These are phyloP conservation scores for Chlorociboria aeruginascens DNA, from an alignment of 495 filamentous ascomycete species.

Conservation along the genomic window DNA sequence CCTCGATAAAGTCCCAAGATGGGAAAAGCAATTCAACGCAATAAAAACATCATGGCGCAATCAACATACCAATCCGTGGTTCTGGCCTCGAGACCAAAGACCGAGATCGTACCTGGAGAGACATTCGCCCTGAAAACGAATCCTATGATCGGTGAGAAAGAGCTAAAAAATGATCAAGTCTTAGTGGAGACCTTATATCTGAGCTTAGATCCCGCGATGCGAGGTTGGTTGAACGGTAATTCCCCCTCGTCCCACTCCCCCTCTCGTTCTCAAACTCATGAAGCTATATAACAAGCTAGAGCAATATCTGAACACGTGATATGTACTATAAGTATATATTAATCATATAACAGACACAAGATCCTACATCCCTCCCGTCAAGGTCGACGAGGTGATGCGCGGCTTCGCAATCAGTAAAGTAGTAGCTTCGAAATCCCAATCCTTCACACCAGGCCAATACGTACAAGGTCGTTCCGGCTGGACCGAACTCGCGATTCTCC, in stretches of 20 bases:
- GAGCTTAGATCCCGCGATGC: slow-evolving; percentile 75
- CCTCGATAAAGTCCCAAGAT: background rate
- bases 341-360: slow-evolving; percentile 33
- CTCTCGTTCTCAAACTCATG: background rate
- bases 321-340: too few relatives aligned
- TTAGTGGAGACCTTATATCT: slow-evolving; percentile 57
- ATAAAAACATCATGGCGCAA: slow-evolving; percentile 18
- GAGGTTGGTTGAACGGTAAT: slow-evolving; percentile 52
- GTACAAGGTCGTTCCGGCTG: slow-evolving; percentile 42
- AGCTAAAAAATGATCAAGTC: slow-evolving; percentile 46
- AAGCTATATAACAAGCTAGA: too few relatives aligned
- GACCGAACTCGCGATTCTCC: slow-evolving; percentile 47
- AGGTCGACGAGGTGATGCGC: slow-evolving; percentile 57
- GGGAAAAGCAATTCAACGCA: slow-evolving; percentile 6
- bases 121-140: slow-evolving; percentile 42
- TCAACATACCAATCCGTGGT: slow-evolving; percentile 31
- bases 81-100: slow-evolving; percentile 37
- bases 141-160: slow-evolving; percentile 30
- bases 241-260: background rate
- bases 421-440: slow-evolving; percentile 27
- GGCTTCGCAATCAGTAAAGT: slow-evolving; percentile 43
- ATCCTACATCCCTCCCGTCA: slow-evolving; percentile 56
- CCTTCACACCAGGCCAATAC: slow-evolving; percentile 39
- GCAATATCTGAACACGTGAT: too few relatives aligned
- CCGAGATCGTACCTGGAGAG: slow-evolving; percentile 29